Base-by-base conservation (phyloP, 805 yeast genomes). In the Scheffersomyces stipitis region DNA sequence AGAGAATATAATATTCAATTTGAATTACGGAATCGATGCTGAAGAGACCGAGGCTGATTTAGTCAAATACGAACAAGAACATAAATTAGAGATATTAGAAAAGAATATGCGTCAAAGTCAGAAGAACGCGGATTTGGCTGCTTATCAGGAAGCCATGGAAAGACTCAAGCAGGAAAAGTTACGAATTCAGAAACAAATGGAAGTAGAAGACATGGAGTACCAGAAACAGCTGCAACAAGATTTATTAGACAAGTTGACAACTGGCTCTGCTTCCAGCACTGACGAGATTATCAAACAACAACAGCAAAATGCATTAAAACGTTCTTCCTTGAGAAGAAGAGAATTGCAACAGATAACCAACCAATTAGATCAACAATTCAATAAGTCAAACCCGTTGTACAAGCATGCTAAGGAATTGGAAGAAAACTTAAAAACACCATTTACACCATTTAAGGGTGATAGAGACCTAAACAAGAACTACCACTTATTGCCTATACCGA, bases 391-490 rank as follows among this genome's bases (percentile, higher is more conserved):
- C 28, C 56, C 63, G 13, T 44, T 57, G 51, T 37, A 44, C 54
- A 29, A 65, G 52, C 34, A 55, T 26, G 45, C 53, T 24, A 47
- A 52, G 12, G 45, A 40, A 18, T 46, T 41, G 20, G 60, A 54
- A 18, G 54, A 40, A 8, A 56, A 44, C 12, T 36, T 32, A 30
- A 41, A 39, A 28, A 48, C 59, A 5, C 98, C 98, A 13, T 91
- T 90, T 59, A 89, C 98, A 8, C 98, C 98, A 6, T 91, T 91
- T 64, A 81, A 83, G 54, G 97, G 97, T 30, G 98, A 91, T 62
- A 72, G 93, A 42, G 81, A 83, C 40, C 42, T 66, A 5, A 61
- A 68, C 16, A 69, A 71, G 36, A 69, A 75, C 18, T 89, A 79
- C 61, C 64, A 60, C 8, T 61, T 81, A 18, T 51, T 68, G 42